phyloP scores from a whole-genome alignment of 2,329 filamentous ascomycete species.

The Sporothrix phasma region DNA sequence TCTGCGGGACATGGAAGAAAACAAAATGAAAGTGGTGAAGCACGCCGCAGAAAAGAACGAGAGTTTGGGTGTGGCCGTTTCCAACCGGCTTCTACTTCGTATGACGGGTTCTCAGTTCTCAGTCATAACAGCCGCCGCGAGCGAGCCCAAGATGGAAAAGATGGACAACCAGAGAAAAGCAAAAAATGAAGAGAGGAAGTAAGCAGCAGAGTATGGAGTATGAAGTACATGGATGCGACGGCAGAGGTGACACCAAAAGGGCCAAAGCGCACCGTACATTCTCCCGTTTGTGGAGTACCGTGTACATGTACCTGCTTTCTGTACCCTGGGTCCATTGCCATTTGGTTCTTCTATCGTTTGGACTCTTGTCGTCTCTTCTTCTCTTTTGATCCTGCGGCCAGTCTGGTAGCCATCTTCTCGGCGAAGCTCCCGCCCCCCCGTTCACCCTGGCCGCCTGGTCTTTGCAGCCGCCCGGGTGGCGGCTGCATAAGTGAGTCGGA shows the following conservation, averaged over 20 bases:
- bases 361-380: not conserved
- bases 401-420: not conserved
- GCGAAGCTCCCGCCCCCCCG: not conserved
- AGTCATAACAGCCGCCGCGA: not conserved
- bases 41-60: not conserved
- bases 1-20: not conserved
- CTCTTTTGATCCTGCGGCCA: not conserved
- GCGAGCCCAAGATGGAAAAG: not conserved
- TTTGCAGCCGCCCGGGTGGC: not conserved
- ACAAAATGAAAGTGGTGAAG: not conserved
- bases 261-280: not conserved
- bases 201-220: not conserved
- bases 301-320: not conserved
- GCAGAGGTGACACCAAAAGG: not conserved
- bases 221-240: not conserved
- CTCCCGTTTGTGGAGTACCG: not conserved
- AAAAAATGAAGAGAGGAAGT: not conserved
- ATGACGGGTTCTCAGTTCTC: not conserved
- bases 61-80: too few species aligned
- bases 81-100: too few species aligned
- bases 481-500: not conserved
- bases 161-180: not conserved
- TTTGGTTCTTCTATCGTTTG: not conserved
- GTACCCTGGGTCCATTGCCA: too few species aligned
- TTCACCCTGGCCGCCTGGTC: not conserved